Conservation (phyloP, 345 rosid species). For the Nasturtium officinale region DNA sequence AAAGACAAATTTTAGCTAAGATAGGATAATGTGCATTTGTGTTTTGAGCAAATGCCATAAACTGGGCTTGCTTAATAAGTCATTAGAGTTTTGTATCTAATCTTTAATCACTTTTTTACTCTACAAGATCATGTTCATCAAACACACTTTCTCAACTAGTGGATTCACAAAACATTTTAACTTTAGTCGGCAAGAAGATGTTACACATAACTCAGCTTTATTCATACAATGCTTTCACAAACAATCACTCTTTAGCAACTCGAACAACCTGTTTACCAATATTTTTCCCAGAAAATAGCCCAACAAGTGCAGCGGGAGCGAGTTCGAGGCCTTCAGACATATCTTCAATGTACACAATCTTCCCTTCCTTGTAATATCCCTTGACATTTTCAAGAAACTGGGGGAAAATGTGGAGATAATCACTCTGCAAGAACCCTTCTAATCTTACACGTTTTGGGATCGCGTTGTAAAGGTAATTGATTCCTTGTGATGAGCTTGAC, state of each 20-base stretch:
- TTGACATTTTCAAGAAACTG: slow-evolving; percentile 52
- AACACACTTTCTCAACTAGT: background rate
- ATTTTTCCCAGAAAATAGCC: slow-evolving; percentile 65
- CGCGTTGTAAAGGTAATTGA: slow-evolving; percentile 53
- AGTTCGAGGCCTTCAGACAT: slow-evolving; percentile 58
- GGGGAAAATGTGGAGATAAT: slow-evolving; percentile 57
- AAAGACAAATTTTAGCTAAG: too few species aligned
- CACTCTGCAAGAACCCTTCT: slow-evolving; percentile 71
- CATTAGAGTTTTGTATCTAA: too few species aligned
- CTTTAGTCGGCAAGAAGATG: background rate
- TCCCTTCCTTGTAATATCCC: slow-evolving; percentile 54
- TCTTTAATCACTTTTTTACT: too few species aligned
- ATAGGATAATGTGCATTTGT: too few species aligned
- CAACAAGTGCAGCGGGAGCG: slow-evolving; percentile 69
- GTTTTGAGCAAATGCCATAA: too few species aligned
- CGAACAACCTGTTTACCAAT: slow-evolving; percentile 60
- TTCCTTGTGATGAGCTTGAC: slow-evolving; percentile 46
- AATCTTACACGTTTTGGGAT: slow-evolving; percentile 53
- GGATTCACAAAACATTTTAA: background rate
- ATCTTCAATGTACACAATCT: slow-evolving; percentile 72
- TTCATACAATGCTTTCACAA: background rate
- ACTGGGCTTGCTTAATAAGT: too few species aligned
- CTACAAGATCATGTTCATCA: background rate
- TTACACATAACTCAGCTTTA: background rate
- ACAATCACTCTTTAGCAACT: slow-evolving; percentile 41